Conservation (phyloP, 2,329 filamentous ascomycete genomes). For the Cytospora leucostoma region DNA sequence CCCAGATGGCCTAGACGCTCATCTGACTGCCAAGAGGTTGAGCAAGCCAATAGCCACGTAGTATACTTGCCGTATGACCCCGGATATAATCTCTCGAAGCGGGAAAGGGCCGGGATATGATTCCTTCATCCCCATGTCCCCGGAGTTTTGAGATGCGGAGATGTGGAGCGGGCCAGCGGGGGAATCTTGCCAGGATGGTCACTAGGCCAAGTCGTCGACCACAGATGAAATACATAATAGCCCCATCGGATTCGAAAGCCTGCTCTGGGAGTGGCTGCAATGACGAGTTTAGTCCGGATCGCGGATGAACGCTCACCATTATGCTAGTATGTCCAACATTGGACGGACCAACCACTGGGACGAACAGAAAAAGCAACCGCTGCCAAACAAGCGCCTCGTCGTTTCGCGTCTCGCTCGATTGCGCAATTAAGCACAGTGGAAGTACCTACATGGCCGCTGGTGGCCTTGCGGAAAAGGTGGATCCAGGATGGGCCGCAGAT, state of each 20-base stretch:
- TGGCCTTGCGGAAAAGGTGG: slow-evolving; percentile 12
- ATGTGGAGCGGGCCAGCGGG: background rate
- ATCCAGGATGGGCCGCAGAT: slow-evolving; percentile 2
- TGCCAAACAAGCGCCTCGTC: slow-evolving; percentile 1
- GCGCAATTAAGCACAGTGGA: background rate
- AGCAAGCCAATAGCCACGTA: background rate
- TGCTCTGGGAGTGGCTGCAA: background rate
- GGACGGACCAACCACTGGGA: background rate
- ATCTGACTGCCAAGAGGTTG: background rate
- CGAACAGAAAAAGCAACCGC: background rate
- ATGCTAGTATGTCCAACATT: background rate
- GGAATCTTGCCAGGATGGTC: background rate
- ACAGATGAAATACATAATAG: background rate
- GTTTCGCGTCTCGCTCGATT: slow-evolving; percentile 18
- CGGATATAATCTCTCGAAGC: background rate
- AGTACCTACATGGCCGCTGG: no score
- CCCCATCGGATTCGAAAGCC: background rate
- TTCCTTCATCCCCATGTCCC: background rate
- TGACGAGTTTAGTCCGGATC: background rate
- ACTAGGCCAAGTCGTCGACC: background rate
- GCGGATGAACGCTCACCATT: background rate
- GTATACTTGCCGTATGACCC: background rate
- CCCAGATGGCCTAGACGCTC: background rate
- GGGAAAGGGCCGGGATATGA: background rate
- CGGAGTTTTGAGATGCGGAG: background rate